These are phyloP conservation scores for Jasminum sambac DNA, from an alignment of 257 asterid genomes.

Conservation along the genomic window DNA sequence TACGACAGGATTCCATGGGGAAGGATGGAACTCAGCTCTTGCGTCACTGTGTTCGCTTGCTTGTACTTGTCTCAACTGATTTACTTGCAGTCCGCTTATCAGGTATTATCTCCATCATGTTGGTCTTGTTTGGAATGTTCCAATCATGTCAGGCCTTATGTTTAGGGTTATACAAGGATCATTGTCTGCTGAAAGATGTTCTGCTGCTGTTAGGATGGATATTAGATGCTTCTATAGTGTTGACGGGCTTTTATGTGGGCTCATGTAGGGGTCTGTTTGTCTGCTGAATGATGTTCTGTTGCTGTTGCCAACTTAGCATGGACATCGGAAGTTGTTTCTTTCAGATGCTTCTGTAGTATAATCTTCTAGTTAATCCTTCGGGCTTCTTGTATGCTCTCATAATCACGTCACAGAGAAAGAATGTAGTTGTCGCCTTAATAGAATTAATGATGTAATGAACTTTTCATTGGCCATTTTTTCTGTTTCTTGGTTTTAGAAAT, in stretches of 20 bases:
- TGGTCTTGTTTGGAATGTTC: conserved; percentile 17
- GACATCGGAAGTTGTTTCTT: conserved; percentile 2
- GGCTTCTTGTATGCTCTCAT: neutral
- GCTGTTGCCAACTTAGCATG: neutral
- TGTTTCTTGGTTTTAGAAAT: conserved; percentile 14
- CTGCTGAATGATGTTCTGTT: neutral
- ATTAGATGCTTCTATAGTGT: neutral
- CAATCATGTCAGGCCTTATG: conserved; percentile 1
- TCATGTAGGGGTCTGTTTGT: neutral
- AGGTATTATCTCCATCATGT: conserved; percentile 42
- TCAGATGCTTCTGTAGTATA: neutral
- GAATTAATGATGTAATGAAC: neutral
- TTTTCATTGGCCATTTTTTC: neutral
- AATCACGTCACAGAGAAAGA: neutral
- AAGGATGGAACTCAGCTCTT: conserved; percentile 98
- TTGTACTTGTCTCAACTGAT: conserved; percentile 84
- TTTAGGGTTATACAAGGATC: neutral
- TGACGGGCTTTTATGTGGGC: neutral
- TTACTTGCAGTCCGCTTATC: conserved; percentile 89
- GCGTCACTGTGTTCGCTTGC: conserved; percentile 96
- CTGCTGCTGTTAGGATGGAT: neutral
- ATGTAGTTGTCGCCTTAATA: neutral
- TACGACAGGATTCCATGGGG: conserved; percentile 88
- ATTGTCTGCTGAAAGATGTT: neutral
- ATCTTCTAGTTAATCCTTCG: neutral